Evolutionary conservation across 2,329 filamentous ascomycete genomes (phyloP), one percentile per base, ranked within the genome.

Genomic region (Epichloe festucae): DNA sequence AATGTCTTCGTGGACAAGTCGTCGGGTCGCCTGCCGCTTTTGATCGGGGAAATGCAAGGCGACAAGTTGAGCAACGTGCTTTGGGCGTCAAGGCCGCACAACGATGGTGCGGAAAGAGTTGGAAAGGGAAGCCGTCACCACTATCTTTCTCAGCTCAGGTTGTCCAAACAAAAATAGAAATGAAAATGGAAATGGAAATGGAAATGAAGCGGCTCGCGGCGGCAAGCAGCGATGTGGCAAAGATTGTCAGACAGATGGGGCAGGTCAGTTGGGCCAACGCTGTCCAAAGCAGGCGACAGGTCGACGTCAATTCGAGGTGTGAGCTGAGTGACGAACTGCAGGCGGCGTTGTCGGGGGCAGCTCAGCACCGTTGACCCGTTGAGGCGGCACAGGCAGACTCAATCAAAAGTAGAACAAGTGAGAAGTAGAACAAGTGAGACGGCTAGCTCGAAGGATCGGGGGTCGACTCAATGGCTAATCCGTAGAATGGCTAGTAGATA

Each of bases 291-390:
- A 48, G 42, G 34, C 21, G 41, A 39, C 21, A n/a, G 27, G 34
- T 27, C 46, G 41, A 46, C 49, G 46, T 49, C 42, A 23, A 45
- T 43, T 45, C 27, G 36, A 41, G 31, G 8, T 27, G 41, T 23
- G 51, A 48, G 48, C 52, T 53, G 44, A 50, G 45, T n/a, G 45
- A 48, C 12, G 45, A 48, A 43, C 52, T 46, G 52, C 52, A 53
- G 49, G 49, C 52, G 48, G 44, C 41, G 49, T 41, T 41, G 48
- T 45, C 12, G 39, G 52, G 44, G 49, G 41, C 45, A 48, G 46
- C 41, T 46, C 35, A 49, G 52, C 23, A 46, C 49, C 46, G 52
- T 54, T 49, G 41, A 5, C n/a, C 41, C 35, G 52, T 52, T 39
- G 36, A 51, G 52, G 49, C 48, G 31, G 39, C 42, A 39, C 41